phyloP scores from a whole-genome alignment of 208 protist genomes.

The Porcisia deanei region DNA sequence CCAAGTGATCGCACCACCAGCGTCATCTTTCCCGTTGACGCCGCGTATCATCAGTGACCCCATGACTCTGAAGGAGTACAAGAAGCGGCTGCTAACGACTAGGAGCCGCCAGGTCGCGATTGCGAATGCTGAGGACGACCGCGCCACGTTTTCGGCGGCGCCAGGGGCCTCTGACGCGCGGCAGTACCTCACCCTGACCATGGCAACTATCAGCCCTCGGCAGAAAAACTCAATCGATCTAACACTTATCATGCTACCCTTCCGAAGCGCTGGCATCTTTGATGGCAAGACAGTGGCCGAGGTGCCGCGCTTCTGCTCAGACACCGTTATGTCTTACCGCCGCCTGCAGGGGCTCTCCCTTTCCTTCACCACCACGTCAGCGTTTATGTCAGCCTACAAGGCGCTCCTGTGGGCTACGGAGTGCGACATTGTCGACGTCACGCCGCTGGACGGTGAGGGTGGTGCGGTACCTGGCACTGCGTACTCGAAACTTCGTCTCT shows the following conservation, averaged over 20 bases:
- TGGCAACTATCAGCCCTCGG: constrained; percentile 60
- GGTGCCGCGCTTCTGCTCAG: constrained; percentile 63
- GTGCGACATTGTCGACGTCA: constrained; percentile 69
- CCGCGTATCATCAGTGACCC: constrained; percentile 64
- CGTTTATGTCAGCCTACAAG: constrained; percentile 84
- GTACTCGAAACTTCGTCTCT: constrained; percentile 56
- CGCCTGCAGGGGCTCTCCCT: constrained; percentile 68
- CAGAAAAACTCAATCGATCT: constrained; percentile 74
- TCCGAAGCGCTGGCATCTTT: constrained; percentile 32
- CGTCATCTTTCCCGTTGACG: constrained; percentile 69
- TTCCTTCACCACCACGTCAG: constrained; percentile 65
- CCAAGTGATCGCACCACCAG: constrained; percentile 57
- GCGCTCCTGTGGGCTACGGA: constrained; percentile 83
- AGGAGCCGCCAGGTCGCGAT: constrained; percentile 41
- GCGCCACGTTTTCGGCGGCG: constrained; percentile 39
- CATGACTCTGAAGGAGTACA: constrained; percentile 60
- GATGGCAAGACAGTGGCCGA: constrained; percentile 56
- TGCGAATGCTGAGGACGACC: constrained; percentile 60
- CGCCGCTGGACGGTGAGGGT: constrained; percentile 19
- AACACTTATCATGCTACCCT: constrained; percentile 75
- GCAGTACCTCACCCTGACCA: constrained; percentile 68
- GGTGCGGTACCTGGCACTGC: constrained; percentile 8
- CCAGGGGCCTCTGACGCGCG: constrained; percentile 1
- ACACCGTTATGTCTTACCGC: constrained; percentile 43
- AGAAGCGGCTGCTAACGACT: constrained; percentile 51